A percentile compares a stretch with the other conserved stretches of the same genome.
Conservation (phyloP, 345 rosid species). For the Lenwebbia sp. region DNA sequence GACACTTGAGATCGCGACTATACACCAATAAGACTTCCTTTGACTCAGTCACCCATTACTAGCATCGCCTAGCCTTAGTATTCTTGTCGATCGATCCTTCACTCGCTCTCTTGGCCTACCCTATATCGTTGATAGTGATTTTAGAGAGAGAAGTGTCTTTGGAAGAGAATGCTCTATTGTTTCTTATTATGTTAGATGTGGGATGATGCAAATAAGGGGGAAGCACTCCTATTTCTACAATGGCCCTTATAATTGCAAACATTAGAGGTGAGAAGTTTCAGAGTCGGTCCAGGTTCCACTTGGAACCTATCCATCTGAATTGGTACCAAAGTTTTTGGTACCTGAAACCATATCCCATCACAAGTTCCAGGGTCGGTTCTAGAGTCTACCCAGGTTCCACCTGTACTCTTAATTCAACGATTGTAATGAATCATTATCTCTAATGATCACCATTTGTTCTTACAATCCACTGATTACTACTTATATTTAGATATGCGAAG, state of each 20-base stretch:
- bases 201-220: background rate
- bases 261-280: background rate
- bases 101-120: background rate
- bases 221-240: background rate
- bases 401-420: too few relatives aligned
- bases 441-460: too few relatives aligned
- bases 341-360: too few relatives aligned
- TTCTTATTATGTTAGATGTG: background rate
- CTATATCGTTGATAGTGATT: background rate
- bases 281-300: rapidly evolving
- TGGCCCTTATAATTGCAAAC: background rate
- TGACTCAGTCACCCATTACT: background rate
- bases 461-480: too few relatives aligned
- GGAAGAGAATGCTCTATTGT: background rate
- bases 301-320: too few relatives aligned
- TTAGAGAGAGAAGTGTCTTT: background rate
- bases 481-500: too few relatives aligned
- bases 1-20: background rate
- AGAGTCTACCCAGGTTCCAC: too few relatives aligned
- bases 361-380: too few relatives aligned
- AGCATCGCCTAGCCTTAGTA: background rate
- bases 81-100: background rate
- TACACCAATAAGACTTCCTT: background rate
- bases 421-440: too few relatives aligned
- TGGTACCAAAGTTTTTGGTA: too few relatives aligned